Evolutionary conservation across 345 rosid species (phyloP), one percentile per base, ranked within the genome.

Genomic region (Salix koriyanagi): DNA sequence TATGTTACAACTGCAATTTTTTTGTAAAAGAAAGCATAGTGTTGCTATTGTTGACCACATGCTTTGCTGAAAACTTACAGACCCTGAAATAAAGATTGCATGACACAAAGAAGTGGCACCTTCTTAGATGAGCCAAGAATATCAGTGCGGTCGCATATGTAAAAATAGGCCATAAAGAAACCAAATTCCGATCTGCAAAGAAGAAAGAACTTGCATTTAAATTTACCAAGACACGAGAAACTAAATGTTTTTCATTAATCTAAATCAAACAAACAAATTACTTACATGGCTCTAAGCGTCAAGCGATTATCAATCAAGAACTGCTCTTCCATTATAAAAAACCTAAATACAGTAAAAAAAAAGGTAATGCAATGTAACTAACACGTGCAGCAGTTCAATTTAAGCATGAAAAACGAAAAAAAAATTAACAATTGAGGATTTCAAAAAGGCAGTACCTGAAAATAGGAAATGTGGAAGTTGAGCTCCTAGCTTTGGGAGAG

Each of bases 261-360:
- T 58, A 67, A 75, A 67, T 34, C 6, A 36, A 80, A 77, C 7
- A 16, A 39, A 11, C 28, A 36, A 16, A 36, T 61, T 9, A 84
- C 97, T 88, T 82, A 96, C 99, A 96, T 86, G 62, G 98, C 98
- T 86, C 99, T 88, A 37, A 96, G 91, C 4, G 90, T 89, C 77
- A 87, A 75, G 39, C 98, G 89, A 68, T 92, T 92, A 68, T 96
- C 99, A 52, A 87, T 71, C 90, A 96, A 84, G 89, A 93, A 96
- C 8, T 91, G 87, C 86, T 91, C 94, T 26, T 96, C 99, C 98
- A 96, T 85, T 72, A 80, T 75, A 70, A 89, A 73, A 76, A 96
- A 93, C 83, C 99, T 96, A 86, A 70, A 65, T 65, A 75, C 62
- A 75, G 21, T 11, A 42, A 2, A 11, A 11, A 39, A 39, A 41